A percentile compares a stretch with the other conserved stretches of the same genome.
Evolutionary conservation across 78 protist species (phyloP).

Genomic region (Anaeramoeba flamelloides): DNA sequence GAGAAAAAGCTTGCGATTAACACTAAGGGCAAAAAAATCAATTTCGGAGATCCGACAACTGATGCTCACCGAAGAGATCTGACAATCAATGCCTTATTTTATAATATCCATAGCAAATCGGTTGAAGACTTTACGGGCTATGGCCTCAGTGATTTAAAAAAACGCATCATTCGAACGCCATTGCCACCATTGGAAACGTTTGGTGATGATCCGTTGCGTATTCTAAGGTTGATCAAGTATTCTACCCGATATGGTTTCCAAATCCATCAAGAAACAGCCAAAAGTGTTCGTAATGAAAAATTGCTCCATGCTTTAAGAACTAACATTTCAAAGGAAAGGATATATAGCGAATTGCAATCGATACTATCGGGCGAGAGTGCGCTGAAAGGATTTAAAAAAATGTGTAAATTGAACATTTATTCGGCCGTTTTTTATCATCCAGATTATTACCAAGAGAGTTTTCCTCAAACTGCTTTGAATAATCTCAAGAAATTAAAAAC

Average conservation of each 20-base stretch:
- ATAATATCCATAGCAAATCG: conserved; percentile 44
- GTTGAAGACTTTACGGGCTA: conserved; percentile 12
- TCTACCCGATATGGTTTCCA: conserved; percentile 46
- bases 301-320: neutral
- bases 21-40: neutral
- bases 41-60: conserved; percentile 63
- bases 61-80: conserved; percentile 83
- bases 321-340: neutral
- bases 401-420: no score
- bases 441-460: no score
- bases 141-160: conserved; percentile 52
- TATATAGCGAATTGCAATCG: neutral
- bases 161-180: conserved; percentile 60
- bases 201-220: conserved; percentile 84
- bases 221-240: conserved; percentile 66
- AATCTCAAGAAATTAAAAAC: no score
- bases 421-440: no score
- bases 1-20: no score
- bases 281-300: neutral
- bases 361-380: no score
- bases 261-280: conserved; percentile 9
- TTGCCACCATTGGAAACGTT: conserved; percentile 61
- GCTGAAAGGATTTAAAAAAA: no score
- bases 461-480: no score
- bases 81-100: conserved; percentile 81